Percentiles rank a stretch among this genome's conserved stretches.
These are phyloP conservation scores for Cubamyces lactineus DNA, from an alignment of 768 basidiomycete species.

Conservation along the genomic window DNA sequence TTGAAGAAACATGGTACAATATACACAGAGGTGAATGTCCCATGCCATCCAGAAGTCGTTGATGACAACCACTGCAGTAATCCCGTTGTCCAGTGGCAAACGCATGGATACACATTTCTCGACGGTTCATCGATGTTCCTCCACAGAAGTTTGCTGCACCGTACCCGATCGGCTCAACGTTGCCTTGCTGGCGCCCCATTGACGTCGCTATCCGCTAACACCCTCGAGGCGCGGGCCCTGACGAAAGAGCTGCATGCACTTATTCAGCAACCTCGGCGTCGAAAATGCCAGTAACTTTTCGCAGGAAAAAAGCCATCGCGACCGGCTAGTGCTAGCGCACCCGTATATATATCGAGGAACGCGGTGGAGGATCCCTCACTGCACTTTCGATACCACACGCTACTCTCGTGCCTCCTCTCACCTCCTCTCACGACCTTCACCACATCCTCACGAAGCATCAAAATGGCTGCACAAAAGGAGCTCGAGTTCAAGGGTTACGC, in stretches of 20 bases:
- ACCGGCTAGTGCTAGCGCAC: neutral
- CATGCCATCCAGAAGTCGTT: neutral
- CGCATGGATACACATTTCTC: neutral
- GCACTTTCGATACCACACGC: neutral
- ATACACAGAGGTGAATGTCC: too few species aligned
- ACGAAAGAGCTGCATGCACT: neutral
- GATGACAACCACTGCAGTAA: neutral
- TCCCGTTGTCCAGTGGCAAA: neutral
- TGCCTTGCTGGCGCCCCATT: neutral
- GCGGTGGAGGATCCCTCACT: neutral
- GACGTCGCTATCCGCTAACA: conserved; percentile 4
- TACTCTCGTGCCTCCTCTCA: too few species aligned
- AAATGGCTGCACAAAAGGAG: conserved; percentile 18
- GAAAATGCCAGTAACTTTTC: conserved; percentile 4
- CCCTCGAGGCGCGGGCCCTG: conserved; percentile 3
- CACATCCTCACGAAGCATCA: neutral
- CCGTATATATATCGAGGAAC: neutral
- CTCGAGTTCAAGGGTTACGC: conserved; percentile 36
- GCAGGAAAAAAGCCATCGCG: neutral
- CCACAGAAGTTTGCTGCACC: neutral
- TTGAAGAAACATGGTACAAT: too few species aligned
- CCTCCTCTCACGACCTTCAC: neutral
- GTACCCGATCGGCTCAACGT: conserved; percentile 4
- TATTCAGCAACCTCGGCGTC: conserved; percentile 5
- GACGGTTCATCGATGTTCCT: conserved; percentile 9